Base-by-base conservation (phyloP, 345 rosid species). In the Isatis tinctoria region DNA sequence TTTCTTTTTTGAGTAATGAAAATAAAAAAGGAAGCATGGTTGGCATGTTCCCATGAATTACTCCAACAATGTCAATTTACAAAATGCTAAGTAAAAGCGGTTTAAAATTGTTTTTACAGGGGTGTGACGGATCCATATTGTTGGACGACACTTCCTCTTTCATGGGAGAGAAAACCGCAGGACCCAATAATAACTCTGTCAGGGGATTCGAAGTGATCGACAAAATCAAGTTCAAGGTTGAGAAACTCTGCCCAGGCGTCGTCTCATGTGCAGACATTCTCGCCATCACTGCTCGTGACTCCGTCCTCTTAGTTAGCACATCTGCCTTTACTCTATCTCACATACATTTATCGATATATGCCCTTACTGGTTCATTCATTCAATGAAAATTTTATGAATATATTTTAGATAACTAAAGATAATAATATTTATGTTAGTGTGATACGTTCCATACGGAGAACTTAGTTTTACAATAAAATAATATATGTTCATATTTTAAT, bases 231-330 rank as follows among this genome's bases (percentile, higher is more conserved):
- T 58, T 79, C 6, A 65, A 41, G 52, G 86, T 87, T 8, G 91
- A 88, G 79, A 36, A 62, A 74, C 54, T 68, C 1, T 88, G 90
- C 26, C 90, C 90, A 0, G 85, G 87, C 4, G 67, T 85, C 1
- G 91, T 89, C 64, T 89, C 91, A 1, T 89, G 91, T 24, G 88
- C 91, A 26, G 91, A 89, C 75, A 79, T 88, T 60, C 9, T 87
- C n/a, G 83, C 91, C 75, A 76, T 87, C 37, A 74, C 86, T 36
- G 88, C 94, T 65, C 86, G 94, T 3, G 91, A 88, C 75, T 87
- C 91, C 8, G 81, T 81, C 18, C 79, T 60, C 44, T 60, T 76
- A 11, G 90, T 86, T 64, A 69, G 79, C 58, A 49, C 37, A 26
- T 47, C 16, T 30, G 13, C 20, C 18, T 52, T 52, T 28, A 53